phyloP scores from a whole-genome alignment of 73 alveolate species.

The Halteria grandinella region DNA sequence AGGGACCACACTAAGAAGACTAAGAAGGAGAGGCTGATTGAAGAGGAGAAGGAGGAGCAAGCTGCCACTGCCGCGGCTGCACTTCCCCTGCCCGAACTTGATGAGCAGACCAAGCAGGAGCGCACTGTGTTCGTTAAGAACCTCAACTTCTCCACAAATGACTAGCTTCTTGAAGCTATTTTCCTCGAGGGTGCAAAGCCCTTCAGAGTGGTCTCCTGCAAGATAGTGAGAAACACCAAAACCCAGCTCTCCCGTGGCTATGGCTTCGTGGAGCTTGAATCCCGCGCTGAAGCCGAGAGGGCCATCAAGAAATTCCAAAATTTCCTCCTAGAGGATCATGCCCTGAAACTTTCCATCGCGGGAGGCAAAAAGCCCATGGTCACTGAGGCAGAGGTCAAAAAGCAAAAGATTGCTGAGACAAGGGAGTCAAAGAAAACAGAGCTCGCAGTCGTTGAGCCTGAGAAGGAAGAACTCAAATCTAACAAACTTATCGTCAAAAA shows the following conservation, averaged over 20 bases:
- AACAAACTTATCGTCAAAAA: conserved; percentile 90
- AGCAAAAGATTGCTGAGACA: conserved; percentile 67
- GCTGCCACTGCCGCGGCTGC: conserved; percentile 56
- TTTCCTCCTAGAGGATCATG: conserved; percentile 89
- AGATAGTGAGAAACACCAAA: conserved; percentile 82
- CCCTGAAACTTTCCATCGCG: conserved; percentile 84
- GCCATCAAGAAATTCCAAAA: conserved; percentile 90
- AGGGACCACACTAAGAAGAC: not conserved
- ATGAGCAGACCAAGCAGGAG: conserved; percentile 67
- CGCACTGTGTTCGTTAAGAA: conserved; percentile 92
- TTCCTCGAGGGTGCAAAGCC: conserved; percentile 77
- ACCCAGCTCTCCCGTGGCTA: conserved; percentile 91
- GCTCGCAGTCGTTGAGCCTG: conserved; percentile 65
- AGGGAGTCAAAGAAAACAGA: conserved; percentile 78
- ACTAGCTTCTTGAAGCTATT: conserved; percentile 76
- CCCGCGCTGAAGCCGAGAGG: conserved; percentile 84
- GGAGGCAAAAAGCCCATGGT: conserved; percentile 68
- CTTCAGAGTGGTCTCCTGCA: conserved; percentile 78
- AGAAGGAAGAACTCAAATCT: conserved; percentile 69
- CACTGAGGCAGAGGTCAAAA: conserved; percentile 44
- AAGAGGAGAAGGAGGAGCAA: conserved; percentile 30
- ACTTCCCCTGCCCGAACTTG: conserved; percentile 68
- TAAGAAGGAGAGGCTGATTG: not conserved
- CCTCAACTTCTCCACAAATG: conserved; percentile 86
- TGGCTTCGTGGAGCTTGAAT: conserved; percentile 95